phyloP scores from a whole-genome alignment of 306 rosid genomes.

The Neltuma alba region DNA sequence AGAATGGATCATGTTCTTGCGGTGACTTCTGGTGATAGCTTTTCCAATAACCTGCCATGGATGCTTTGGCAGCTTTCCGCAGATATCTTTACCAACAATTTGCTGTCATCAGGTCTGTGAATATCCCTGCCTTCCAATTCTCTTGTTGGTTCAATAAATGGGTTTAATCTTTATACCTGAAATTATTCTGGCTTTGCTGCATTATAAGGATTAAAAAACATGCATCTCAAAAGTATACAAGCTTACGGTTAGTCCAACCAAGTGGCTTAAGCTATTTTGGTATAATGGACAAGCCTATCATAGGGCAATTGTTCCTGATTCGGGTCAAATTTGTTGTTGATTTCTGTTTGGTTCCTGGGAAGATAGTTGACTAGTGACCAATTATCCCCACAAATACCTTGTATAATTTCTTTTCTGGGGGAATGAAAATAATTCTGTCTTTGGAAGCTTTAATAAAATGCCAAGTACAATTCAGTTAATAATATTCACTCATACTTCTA shows the following conservation, averaged over 20 bases:
- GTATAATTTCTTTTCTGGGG: too few relatives aligned
- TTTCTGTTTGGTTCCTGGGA: too few relatives aligned
- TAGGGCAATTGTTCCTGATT: too few relatives aligned
- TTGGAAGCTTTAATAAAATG: not conserved
- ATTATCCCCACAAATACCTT: too few relatives aligned
- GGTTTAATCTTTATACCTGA: not conserved
- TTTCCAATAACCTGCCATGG: slow-evolving; percentile 20
- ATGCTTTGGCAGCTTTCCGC: not conserved
- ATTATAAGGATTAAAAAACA: not conserved
- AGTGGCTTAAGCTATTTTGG: too few relatives aligned
- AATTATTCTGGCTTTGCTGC: not conserved
- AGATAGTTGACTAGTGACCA: too few relatives aligned
- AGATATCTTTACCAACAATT: not conserved
- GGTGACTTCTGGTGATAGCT: slow-evolving; percentile 62
- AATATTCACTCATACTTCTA: not conserved
- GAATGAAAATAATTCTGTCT: too few relatives aligned
- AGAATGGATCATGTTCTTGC: slow-evolving; percentile 65
- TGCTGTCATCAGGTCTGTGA: not conserved
- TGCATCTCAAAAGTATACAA: too few relatives aligned
- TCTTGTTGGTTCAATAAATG: slow-evolving; percentile 9
- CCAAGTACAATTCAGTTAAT: not conserved
- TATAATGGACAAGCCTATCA: too few relatives aligned
- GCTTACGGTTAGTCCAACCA: too few relatives aligned
- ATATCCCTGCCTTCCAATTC: not conserved
- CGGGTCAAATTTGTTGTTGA: too few relatives aligned